Percentiles rank a stretch among this genome's conserved stretches.
These are phyloP conservation scores for Quercus rubra DNA, from an alignment of 306 rosid genomes.

Conservation along the genomic window DNA sequence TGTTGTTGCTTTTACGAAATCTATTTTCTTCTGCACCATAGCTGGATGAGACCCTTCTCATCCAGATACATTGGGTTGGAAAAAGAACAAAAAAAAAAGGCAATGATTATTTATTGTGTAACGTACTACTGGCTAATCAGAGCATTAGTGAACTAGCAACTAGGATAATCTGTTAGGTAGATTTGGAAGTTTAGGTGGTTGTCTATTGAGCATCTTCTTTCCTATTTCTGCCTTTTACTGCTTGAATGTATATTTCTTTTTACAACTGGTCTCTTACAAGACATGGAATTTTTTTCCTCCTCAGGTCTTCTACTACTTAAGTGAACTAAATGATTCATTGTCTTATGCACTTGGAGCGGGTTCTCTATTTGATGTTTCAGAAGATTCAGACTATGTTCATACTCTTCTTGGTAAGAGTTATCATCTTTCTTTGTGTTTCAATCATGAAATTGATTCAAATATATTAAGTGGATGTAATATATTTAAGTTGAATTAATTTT, in stretches of 20 bases:
- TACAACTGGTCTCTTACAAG: no score
- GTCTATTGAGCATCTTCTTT: background rate
- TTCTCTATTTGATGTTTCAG: conserved; percentile 83
- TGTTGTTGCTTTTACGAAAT: background rate
- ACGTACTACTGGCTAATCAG: background rate
- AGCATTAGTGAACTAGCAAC: background rate
- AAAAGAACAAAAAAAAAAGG: background rate
- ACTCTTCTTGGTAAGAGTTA: conserved; percentile 81
- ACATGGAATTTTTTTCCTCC: background rate
- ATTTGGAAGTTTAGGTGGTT: background rate
- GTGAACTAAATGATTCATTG: conserved; percentile 87
- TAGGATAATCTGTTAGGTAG: background rate
- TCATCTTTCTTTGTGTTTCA: background rate
- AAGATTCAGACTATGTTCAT: conserved; percentile 90
- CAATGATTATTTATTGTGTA: background rate
- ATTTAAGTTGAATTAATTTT: background rate
- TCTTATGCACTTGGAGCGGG: conserved; percentile 98
- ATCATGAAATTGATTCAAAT: background rate
- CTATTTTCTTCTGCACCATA: background rate
- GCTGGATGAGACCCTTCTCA: background rate
- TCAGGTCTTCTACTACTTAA: conserved; percentile 94
- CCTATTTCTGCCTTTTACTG: no score
- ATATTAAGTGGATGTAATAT: background rate
- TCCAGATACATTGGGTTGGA: background rate
- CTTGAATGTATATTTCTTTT: no score